Base-by-base conservation (phyloP, 352 stramenopile genomes). In the Globisporangium iwayamae region DNA sequence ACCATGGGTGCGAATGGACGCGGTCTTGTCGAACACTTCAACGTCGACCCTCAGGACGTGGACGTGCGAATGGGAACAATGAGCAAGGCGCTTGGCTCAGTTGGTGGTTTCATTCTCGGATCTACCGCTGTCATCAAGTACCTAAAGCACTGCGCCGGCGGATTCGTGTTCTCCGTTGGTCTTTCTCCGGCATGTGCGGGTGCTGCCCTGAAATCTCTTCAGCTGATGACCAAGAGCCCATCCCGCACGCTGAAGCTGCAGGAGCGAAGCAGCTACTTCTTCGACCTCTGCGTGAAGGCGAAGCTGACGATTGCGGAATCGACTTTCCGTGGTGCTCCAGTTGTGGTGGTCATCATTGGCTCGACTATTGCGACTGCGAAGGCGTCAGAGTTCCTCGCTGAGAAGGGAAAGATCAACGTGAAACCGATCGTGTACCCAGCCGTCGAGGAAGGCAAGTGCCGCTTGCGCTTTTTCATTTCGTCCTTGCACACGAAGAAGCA, bases 371-470 rank as follows among this genome's bases (percentile, higher is more conserved):
- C 83, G 8, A 92, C 83, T 25, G 85, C 84, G 11, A 84, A 87
- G 66, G 79, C 78, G 25, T 93, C 85, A 46, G 79, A 90, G 63
- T 86, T 71, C 56, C 64, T 93, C 47, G 70, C 73, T 14, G 46
- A 71, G 18, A 72, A 88, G 32, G 73, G 63, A 43, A 67, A 85
- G 43, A 66, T 93, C 20, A 93, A 93, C 59, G 85, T 93, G 39
- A 96, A 92, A 65, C 83, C 87, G 8, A 93, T 93, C 56, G 85
- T 96, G 65, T 87, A 96, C 58, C 87, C 87, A 46, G 87, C 87
- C 0, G 87, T 96, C 32, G 87, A 92, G 53, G 84, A 91, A 65
- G 87, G 87, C 54, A 91, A 94, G 63, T 91, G 83, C 50, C 80
- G 87, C 46, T 66, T 96, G 45, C 85, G 87, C 20, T 96, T 96